phyloP scores from a whole-genome alignment of 2,329 filamentous ascomycete species.

The Aphanoascus verrucosus region DNA sequence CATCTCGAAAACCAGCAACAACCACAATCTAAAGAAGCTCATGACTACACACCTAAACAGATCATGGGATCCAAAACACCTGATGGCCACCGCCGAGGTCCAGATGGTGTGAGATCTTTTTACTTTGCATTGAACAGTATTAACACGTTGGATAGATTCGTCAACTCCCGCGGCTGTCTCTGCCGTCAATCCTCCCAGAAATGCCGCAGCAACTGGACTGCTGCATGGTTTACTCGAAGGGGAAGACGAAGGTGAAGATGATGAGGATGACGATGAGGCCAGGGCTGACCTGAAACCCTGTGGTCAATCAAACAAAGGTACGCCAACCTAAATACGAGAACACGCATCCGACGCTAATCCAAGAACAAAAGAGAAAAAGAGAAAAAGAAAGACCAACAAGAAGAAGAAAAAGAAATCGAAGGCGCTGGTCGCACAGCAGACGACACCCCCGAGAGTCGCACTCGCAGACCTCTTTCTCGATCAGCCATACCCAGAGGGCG shows the following conservation, averaged over 20 bases:
- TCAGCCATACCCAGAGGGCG: slow-evolving; percentile 36
- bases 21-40: neutral
- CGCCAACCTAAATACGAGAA: slow-evolving; percentile 7
- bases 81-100: slow-evolving; percentile 5
- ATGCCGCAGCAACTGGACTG: slow-evolving; percentile 2
- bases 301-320: slow-evolving; percentile 9
- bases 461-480: slow-evolving; percentile 39
- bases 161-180: neutral
- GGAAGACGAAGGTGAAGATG: slow-evolving; percentile 19
- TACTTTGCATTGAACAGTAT: neutral
- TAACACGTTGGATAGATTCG: neutral
- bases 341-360: neutral
- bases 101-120: slow-evolving; percentile 11
- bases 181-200: slow-evolving; percentile 5
- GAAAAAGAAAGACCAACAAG: slow-evolving; percentile 33
- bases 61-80: slow-evolving; percentile 16
- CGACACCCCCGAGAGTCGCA: slow-evolving; percentile 39
- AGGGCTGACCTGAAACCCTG: slow-evolving; percentile 16
- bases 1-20: neutral
- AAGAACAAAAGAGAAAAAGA: slow-evolving; percentile 35
- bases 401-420: slow-evolving; percentile 32
- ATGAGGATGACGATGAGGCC: slow-evolving; percentile 21
- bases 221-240: slow-evolving; percentile 10
- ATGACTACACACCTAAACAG: neutral
- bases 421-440: slow-evolving; percentile 26